These are phyloP conservation scores for Suillus placidus DNA, from an alignment of 768 basidiomycete genomes.

Conservation along the genomic window DNA sequence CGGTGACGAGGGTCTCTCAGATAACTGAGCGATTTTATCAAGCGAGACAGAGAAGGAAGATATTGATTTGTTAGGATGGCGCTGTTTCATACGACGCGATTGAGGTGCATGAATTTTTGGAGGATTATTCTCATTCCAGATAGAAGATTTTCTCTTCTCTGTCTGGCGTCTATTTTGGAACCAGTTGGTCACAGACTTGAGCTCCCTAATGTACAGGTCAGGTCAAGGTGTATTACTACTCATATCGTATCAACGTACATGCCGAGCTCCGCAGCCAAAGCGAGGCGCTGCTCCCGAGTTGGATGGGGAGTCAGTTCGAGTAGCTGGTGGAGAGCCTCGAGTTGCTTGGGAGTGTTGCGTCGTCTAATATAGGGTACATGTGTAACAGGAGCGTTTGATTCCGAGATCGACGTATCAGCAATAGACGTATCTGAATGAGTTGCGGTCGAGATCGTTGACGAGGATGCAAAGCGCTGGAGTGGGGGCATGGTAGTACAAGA, in stretches of 20 bases:
- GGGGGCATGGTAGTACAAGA: conserved; percentile 17
- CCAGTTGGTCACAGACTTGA: conserved; percentile 76
- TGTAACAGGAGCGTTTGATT: background rate
- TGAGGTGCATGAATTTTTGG: conserved; percentile 5
- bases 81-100: conserved; percentile 14
- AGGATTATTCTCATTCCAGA: conserved; percentile 28
- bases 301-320: conserved; percentile 44
- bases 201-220: conserved; percentile 49
- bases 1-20: conserved; percentile 29
- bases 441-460: conserved; percentile 7
- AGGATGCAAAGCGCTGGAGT: conserved; percentile 10
- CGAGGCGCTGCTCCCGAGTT: conserved; percentile 43
- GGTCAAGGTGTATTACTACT: background rate
- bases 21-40: conserved; percentile 32
- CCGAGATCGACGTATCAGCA: conserved; percentile 1
- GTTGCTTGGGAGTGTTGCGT: conserved; percentile 37
- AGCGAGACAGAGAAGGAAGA: conserved; percentile 31
- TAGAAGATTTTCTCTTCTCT: conserved; percentile 24
- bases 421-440: conserved; percentile 5
- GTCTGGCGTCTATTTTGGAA: conserved; percentile 81
- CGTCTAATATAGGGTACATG: conserved; percentile 34
- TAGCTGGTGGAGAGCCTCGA: conserved; percentile 36
- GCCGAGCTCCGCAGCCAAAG: conserved; percentile 41
- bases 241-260: conserved; percentile 31
- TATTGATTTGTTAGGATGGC: conserved; percentile 9